Conservation (phyloP, 2,329 filamentous ascomycete genomes). For the Verticillium klebahnii region DNA sequence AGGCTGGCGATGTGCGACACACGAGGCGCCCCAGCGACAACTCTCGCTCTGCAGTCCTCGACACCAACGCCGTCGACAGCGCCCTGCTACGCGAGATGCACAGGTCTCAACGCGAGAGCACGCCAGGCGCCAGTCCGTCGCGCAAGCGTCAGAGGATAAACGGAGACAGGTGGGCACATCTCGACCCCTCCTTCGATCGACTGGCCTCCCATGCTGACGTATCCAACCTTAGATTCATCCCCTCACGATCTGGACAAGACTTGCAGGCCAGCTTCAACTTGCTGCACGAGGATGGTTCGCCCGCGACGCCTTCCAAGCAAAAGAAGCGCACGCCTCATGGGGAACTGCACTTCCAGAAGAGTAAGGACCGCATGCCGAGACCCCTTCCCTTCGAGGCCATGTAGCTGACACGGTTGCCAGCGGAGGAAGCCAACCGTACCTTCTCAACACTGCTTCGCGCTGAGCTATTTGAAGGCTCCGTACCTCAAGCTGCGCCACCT, state of each 20-base stretch:
- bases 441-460: constrained; percentile 84
- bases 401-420: constrained; percentile 31
- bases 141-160: constrained; percentile 57
- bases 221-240: constrained; percentile 70
- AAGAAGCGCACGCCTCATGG: constrained; percentile 83
- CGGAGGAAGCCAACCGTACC: constrained; percentile 90
- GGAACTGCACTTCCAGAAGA: constrained; percentile 91
- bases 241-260: constrained; percentile 88
- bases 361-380: constrained; percentile 44
- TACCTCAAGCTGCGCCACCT: constrained; percentile 73
- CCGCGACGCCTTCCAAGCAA: constrained; percentile 80
- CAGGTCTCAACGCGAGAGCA: constrained; percentile 45
- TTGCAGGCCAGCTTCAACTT: constrained; percentile 89
- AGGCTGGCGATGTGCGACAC: constrained; percentile 26
- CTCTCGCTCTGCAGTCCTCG: constrained; percentile 32
- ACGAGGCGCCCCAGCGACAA: constrained; percentile 29
- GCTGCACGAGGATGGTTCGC: constrained; percentile 87
- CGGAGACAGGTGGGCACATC: constrained; percentile 50
- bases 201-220: background rate
- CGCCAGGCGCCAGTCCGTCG: constrained; percentile 49
- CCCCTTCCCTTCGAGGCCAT: background rate
- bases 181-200: constrained; percentile 7
- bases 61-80: constrained; percentile 45
- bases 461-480: constrained; percentile 86
- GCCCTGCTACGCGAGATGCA: constrained; percentile 49